Evolutionary conservation across 805 yeast species (phyloP).

Genomic region (Suhomyces pyralidae): DNA sequence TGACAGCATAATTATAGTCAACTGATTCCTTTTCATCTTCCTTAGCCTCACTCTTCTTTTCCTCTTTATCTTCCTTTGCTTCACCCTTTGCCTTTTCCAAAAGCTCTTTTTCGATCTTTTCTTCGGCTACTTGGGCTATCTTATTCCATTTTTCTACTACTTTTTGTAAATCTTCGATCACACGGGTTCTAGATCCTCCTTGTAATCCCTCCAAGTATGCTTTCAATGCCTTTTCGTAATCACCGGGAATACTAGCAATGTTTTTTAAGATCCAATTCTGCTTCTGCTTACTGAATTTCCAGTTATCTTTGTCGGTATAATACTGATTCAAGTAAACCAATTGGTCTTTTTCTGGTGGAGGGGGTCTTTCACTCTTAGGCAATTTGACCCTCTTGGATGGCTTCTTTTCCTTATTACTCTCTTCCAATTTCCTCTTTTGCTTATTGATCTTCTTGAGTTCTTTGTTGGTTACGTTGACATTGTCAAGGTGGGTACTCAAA

Average conservation of each 20-base stretch:
- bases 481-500: conserved; percentile 44
- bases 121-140: conserved; percentile 41
- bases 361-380: conserved; percentile 63
- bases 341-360: conserved; percentile 79
- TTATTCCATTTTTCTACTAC: conserved; percentile 58
- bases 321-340: conserved; percentile 61
- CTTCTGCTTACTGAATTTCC: conserved; percentile 86
- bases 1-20: conserved; percentile 38
- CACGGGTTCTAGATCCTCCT: conserved; percentile 65
- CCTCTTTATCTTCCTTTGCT: conserved; percentile 16
- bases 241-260: conserved; percentile 48
- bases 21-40: conserved; percentile 14
- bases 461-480: conserved; percentile 39
- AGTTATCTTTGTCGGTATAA: conserved; percentile 50
- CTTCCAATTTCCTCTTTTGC: conserved; percentile 25
- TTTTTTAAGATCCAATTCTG: conserved; percentile 82
- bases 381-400: conserved; percentile 68
- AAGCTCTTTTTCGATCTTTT: conserved; percentile 35
- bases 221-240: conserved; percentile 50
- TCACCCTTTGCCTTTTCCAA: conserved; percentile 18
- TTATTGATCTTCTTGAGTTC: conserved; percentile 41
- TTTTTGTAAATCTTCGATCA: conserved; percentile 46
- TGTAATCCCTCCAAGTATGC: conserved; percentile 59
- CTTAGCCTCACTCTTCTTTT: conserved; percentile 7
- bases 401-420: conserved; percentile 37